Evolutionary conservation across 805 yeast species (phyloP).

Genomic region (Saccharomycopsis guyanensis): DNA sequence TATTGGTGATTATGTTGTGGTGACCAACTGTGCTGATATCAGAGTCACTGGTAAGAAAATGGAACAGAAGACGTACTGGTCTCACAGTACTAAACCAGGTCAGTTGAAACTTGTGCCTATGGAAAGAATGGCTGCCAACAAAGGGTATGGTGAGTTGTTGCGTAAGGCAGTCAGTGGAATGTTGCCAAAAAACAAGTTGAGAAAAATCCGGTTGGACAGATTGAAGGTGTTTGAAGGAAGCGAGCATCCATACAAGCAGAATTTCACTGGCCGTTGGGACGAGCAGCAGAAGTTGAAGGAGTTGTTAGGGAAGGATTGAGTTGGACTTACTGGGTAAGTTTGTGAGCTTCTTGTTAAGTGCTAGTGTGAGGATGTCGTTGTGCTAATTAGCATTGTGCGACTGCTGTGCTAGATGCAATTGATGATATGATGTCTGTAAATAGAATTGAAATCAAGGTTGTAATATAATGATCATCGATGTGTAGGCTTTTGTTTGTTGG

Average conservation of each 20-base stretch:
- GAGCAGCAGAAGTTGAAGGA: constrained; percentile 35
- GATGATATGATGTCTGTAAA: too few species aligned
- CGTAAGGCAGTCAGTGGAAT: constrained; percentile 88
- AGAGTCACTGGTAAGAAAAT: constrained; percentile 83
- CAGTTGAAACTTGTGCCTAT: constrained; percentile 75
- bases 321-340: not conserved
- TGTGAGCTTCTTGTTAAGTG: too few species aligned
- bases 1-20: constrained; percentile 95
- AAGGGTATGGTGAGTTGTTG: constrained; percentile 84
- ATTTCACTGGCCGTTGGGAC: constrained; percentile 79
- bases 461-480: too few species aligned
- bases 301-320: constrained; percentile 24
- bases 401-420: too few species aligned
- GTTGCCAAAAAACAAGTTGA: constrained; percentile 86
- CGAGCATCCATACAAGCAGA: constrained; percentile 77
- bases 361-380: too few species aligned
- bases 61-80: constrained; percentile 74
- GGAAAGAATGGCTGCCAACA: constrained; percentile 64
- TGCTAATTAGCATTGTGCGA: too few species aligned
- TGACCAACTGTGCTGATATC: constrained; percentile 79
- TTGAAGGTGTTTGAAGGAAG: constrained; percentile 83
- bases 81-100: constrained; percentile 88
- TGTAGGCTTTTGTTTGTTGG: too few species aligned
- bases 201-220: constrained; percentile 74
- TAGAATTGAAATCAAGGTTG: too few species aligned